Percentiles rank a stretch among this genome's conserved stretches.
These are phyloP conservation scores for Rhizomucor pusillus DNA, from an alignment of 371 early-diverging fungal species.

Conservation along the genomic window DNA sequence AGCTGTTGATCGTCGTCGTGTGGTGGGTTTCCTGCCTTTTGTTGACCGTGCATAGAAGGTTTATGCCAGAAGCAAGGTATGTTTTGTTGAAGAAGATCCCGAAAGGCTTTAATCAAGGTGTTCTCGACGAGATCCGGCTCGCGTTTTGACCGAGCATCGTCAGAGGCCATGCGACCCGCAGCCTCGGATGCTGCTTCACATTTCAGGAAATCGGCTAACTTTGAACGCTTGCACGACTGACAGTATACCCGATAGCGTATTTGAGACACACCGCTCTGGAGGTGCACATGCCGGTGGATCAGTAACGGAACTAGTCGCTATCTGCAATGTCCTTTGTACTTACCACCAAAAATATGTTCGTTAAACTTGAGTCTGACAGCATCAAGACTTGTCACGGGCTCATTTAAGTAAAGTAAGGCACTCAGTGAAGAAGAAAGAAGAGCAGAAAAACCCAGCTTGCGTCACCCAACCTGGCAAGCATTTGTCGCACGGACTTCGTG, in stretches of 20 bases:
- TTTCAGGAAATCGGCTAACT: conserved; percentile 21
- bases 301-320: not conserved
- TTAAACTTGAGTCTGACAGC: conserved; percentile 50
- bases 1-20: conserved; percentile 1
- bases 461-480: too few relatives aligned
- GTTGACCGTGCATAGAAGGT: not conserved
- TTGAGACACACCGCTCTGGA: conserved; percentile 48
- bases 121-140: conserved; percentile 1
- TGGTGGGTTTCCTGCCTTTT: conserved; percentile 1
- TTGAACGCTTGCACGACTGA: conserved; percentile 27
- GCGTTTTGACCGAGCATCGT: not conserved
- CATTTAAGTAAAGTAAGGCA: conserved; percentile 12
- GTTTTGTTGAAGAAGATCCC: conserved; percentile 21
- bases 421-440: conserved; percentile 1
- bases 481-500: too few relatives aligned
- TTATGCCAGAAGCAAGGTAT: conserved; percentile 41
- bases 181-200: conserved; percentile 12
- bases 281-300: not conserved
- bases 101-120: conserved; percentile 29
- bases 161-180: not conserved
- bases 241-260: conserved; percentile 48
- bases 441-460: not conserved
- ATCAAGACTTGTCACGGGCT: conserved; percentile 20
- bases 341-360: conserved; percentile 53
- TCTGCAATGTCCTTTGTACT: not conserved